Evolutionary conservation across 1,284 basidiomycete genomes (phyloP).

Genomic region (Sparassis latifolia): DNA sequence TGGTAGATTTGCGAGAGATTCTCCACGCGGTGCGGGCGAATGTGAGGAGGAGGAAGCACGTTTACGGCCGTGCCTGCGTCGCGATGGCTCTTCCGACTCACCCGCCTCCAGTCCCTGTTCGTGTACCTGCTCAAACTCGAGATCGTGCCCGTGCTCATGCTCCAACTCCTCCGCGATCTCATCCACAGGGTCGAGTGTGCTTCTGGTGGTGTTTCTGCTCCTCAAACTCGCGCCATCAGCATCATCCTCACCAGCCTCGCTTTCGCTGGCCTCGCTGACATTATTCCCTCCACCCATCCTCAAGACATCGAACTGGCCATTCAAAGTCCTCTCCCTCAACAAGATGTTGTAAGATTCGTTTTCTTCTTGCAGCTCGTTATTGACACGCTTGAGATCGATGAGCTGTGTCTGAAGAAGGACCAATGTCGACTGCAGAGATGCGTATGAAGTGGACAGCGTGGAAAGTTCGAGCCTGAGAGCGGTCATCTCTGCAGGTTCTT

Average conservation of each 20-base stretch:
- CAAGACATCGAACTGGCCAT: constrained; percentile 74
- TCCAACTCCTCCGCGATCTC: constrained; percentile 34
- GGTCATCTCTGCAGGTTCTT: constrained; percentile 79
- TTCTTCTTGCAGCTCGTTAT: constrained; percentile 81
- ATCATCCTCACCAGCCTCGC: constrained; percentile 45
- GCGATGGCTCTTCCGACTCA: constrained; percentile 26
- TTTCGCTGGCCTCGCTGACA: constrained; percentile 32
- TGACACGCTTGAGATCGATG: constrained; percentile 72
- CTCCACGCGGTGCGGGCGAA: constrained; percentile 50
- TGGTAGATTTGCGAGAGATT: constrained; percentile 73
- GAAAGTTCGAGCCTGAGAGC: constrained; percentile 72
- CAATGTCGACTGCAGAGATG: constrained; percentile 72
- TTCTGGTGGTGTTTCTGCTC: constrained; percentile 42
- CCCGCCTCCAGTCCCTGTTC: constrained; percentile 18
- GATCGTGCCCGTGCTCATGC: constrained; percentile 29
- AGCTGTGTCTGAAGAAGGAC: constrained; percentile 71
- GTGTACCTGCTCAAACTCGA: constrained; percentile 24
- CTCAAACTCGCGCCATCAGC: constrained; percentile 42
- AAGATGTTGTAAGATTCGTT: constrained; percentile 94
- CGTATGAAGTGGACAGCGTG: constrained; percentile 73
- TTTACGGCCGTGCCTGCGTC: constrained; percentile 43
- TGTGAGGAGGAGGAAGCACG: constrained; percentile 44
- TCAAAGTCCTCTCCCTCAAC: constrained; percentile 82
- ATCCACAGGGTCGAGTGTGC: constrained; percentile 36
- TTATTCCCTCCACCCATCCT: constrained; percentile 51